Evolutionary conservation across 2,329 filamentous ascomycete genomes (phyloP).

Genomic region (Epichloe uncinata): DNA sequence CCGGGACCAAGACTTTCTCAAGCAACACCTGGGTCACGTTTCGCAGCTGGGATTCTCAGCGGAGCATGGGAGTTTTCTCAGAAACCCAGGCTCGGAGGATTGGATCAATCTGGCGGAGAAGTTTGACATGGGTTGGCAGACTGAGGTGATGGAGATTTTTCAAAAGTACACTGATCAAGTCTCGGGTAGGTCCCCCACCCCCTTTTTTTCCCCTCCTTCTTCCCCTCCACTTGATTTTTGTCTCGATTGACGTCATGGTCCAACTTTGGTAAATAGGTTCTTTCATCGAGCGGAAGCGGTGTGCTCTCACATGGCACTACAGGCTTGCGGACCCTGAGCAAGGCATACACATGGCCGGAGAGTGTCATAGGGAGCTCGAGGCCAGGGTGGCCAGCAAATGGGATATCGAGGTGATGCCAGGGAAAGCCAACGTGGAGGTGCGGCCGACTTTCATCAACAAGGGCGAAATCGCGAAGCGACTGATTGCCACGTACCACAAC

Average conservation of each 20-base stretch:
- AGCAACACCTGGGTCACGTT: conserved; percentile 88
- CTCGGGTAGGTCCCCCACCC: conserved; percentile 43
- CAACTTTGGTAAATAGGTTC: conserved; percentile 41
- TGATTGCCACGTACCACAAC: conserved; percentile 60
- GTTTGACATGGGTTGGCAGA: conserved; percentile 86
- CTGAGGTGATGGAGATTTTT: conserved; percentile 72
- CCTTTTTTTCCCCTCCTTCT: too few species aligned
- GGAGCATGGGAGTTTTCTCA: conserved; percentile 93
- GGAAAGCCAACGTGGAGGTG: conserved; percentile 94
- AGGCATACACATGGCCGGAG: conserved; percentile 63
- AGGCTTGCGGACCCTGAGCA: conserved; percentile 79
- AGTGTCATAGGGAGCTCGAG: conserved; percentile 74
- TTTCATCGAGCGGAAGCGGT: conserved; percentile 88
- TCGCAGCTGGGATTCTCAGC: conserved; percentile 81
- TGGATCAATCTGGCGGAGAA: conserved; percentile 86
- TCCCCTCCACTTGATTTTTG: neutral
- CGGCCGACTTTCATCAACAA: conserved; percentile 98
- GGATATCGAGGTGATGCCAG: conserved; percentile 92
- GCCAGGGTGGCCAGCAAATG: conserved; percentile 61
- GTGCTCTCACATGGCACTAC: conserved; percentile 95
- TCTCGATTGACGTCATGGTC: too few species aligned
- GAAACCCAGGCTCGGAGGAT: conserved; percentile 57
- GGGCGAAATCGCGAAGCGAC: conserved; percentile 78
- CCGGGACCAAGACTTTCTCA: conserved; percentile 80
- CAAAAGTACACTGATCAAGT: conserved; percentile 79